phyloP scores from a whole-genome alignment of 2,329 filamentous ascomycete species.

The Neonectria sp. region DNA sequence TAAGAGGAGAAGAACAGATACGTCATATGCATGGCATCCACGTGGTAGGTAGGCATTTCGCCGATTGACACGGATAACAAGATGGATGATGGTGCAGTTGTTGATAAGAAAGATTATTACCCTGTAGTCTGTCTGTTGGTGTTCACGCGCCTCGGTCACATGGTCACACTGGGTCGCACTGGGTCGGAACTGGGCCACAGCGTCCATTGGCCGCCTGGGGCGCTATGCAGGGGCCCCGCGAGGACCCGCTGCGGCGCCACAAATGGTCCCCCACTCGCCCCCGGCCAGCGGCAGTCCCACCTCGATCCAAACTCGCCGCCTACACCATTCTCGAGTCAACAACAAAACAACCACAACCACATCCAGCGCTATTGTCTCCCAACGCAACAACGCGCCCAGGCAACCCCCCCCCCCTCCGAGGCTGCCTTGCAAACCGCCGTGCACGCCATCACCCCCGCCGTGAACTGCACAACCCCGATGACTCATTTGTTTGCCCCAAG shows the following conservation, averaged over 20 bases:
- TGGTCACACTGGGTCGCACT: not conserved
- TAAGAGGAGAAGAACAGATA: not conserved
- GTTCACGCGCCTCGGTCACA: slow-evolving; percentile 27
- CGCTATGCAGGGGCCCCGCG: slow-evolving; percentile 1
- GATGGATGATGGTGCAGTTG: not conserved
- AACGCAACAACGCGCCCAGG: slow-evolving; percentile 17
- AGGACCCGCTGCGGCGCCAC: slow-evolving; percentile 2
- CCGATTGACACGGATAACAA: not conserved
- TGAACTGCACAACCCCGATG: slow-evolving; percentile 20
- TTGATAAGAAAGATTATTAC: slow-evolving; percentile 2
- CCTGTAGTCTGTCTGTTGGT: slow-evolving; percentile 2
- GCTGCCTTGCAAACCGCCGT: slow-evolving; percentile 15
- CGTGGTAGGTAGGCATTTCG: slow-evolving; percentile 14
- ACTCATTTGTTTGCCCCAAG: slow-evolving; percentile 17
- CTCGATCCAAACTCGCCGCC: slow-evolving; percentile 28
- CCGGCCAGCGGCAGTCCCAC: slow-evolving; percentile 9
- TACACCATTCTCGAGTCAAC: slow-evolving; percentile 25
- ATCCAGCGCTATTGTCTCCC: not conserved
- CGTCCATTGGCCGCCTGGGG: not conserved
- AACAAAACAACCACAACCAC: not conserved
- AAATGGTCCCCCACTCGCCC: not conserved
- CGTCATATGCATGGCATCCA: slow-evolving; percentile 11
- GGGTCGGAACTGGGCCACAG: not conserved
- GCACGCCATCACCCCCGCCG: not conserved
- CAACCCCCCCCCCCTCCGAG: not conserved